Base-by-base conservation (phyloP, 306 rosid species). In the Sesbania bispinosa region DNA sequence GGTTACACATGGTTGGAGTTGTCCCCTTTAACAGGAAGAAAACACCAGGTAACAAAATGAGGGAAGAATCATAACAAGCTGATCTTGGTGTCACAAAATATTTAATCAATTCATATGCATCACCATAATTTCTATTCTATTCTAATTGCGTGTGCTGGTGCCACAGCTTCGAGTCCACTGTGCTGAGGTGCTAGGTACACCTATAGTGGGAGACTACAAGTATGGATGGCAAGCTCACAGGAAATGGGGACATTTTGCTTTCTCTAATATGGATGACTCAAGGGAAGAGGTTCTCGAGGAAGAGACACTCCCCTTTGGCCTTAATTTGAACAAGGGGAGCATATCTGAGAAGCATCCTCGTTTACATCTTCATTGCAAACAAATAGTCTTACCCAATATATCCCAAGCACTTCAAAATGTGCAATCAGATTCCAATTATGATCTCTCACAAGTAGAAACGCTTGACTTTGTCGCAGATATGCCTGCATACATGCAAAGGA, bases 1-100 rank as follows among this genome's bases (percentile, higher is more conserved):
- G 98, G 97, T 54, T 94, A 42, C 68, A 72, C 97, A 45, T 94
- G 98, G 98, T 77, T 94, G 78, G 97, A 94, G 86, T 78, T 94
- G 66, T 84, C 85, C 54, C 98, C 96, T 65, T 79, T 89, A 64
- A 94, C 97, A 4, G 96, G 98, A 58, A 87, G 97, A 86, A 94
- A 94, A 80, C 98, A 94, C 85, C 98, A 94, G 96, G 98, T 94
- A 67, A 54, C 38, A 46, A 11, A 51, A 29, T 52, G 59, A 38
- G 11, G 54, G 46, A 43, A 53, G 11, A 33, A 53, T 53, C 16
- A n/a, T 27, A 26, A 63, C 51, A 8, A 32, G 57, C 47, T 75
- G 43, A 54, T 39, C 42, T 75, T 69, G 24, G 50, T 30, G 11
- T 73, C 21, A 20, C 55, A 16, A 65, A 63, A 60, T 52, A 11